Conservation (phyloP, 805 yeast genomes). For the Candida succiphila region DNA sequence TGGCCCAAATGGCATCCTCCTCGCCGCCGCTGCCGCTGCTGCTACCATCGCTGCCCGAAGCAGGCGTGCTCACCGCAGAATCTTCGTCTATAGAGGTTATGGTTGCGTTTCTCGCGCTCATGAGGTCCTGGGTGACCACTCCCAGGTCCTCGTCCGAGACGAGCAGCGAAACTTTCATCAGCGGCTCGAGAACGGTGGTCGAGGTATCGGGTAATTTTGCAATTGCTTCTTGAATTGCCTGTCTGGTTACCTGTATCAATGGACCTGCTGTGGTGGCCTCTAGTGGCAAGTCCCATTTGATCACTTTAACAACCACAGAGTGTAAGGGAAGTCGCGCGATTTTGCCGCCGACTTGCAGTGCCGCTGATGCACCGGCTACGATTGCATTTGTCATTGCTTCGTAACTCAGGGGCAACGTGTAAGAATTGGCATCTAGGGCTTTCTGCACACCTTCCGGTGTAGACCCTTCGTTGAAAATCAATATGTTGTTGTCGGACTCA, state of each 20-base stretch:
- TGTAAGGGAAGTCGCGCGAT: slow-evolving; percentile 47
- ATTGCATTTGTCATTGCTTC: slow-evolving; percentile 45
- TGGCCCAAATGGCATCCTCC: slow-evolving; percentile 35
- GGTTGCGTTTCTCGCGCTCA: slow-evolving; percentile 66
- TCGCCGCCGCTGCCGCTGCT: slow-evolving; percentile 7
- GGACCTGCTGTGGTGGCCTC: slow-evolving; percentile 32
- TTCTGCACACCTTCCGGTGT: slow-evolving; percentile 14
- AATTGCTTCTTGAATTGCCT: slow-evolving; percentile 31
- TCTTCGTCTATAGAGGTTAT: slow-evolving; percentile 69
- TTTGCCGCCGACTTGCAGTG: slow-evolving; percentile 61
- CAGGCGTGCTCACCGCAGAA: no score
- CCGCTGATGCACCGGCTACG: slow-evolving; percentile 48
- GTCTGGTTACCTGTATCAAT: slow-evolving; percentile 35
- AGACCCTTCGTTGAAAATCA: slow-evolving; percentile 23
- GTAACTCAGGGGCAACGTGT: slow-evolving; percentile 38
- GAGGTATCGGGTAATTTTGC: slow-evolving; percentile 13
- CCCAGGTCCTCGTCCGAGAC: slow-evolving; percentile 72
- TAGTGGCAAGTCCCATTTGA: slow-evolving; percentile 41
- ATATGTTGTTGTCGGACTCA: slow-evolving; percentile 37
- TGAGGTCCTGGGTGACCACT: slow-evolving; percentile 73
- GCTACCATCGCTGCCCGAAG: background rate
- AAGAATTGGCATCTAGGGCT: slow-evolving; percentile 15
- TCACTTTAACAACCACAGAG: slow-evolving; percentile 47
- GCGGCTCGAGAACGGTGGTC: slow-evolving; percentile 71
- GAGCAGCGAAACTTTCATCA: slow-evolving; percentile 66